Conservation (phyloP, 192 early-diverging fungal genomes). For the Coemansia sp. region DNA sequence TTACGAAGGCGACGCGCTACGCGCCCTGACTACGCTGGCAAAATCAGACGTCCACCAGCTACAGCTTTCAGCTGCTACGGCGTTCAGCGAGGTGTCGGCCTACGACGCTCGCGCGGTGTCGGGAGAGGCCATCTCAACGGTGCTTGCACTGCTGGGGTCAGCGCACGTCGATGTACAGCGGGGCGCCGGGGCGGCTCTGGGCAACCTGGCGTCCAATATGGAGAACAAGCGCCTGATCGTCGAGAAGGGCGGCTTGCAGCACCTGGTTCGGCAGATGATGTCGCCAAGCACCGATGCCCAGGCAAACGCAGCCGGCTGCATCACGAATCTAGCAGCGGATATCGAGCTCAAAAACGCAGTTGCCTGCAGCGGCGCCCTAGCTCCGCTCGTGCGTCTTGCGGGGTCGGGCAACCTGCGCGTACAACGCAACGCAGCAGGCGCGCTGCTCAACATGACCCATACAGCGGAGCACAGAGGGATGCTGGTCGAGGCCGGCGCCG, state of each 20-base stretch:
- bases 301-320: constrained; percentile 88
- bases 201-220: constrained; percentile 67
- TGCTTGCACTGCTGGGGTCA: constrained; percentile 73
- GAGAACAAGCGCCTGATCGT: constrained; percentile 81
- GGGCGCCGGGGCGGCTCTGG: constrained; percentile 75
- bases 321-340: constrained; percentile 80
- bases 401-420: constrained; percentile 76
- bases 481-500: constrained; percentile 70
- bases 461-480: constrained; percentile 69
- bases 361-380: constrained; percentile 71
- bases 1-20: constrained; percentile 73
- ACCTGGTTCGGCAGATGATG: constrained; percentile 75
- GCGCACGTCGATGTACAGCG: constrained; percentile 76
- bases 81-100: constrained; percentile 87
- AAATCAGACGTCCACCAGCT: constrained; percentile 82
- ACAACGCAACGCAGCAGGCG: constrained; percentile 84
- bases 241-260: constrained; percentile 69
- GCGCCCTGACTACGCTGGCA: constrained; percentile 72
- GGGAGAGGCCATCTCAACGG: constrained; percentile 65
- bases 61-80: constrained; percentile 80
- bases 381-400: constrained; percentile 70
- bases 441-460: constrained; percentile 90
- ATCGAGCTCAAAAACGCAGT: constrained; percentile 83
- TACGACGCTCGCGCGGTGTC: constrained; percentile 69
- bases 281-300: constrained; percentile 77